Conservation (phyloP, 768 basidiomycete genomes). For the Termitomyces sp. region DNA sequence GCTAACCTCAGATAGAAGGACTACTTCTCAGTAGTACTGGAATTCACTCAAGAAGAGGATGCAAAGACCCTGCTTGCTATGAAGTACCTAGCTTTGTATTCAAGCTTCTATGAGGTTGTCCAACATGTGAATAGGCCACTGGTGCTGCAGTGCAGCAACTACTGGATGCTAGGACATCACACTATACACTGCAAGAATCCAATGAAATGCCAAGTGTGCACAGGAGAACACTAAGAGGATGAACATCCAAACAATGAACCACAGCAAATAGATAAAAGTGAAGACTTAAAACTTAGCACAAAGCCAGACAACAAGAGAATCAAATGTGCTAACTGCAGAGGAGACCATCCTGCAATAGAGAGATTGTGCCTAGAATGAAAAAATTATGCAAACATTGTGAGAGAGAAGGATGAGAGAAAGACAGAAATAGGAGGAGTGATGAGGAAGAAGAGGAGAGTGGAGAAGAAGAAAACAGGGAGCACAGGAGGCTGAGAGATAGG, state of each 20-base stretch:
- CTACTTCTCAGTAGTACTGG: background rate
- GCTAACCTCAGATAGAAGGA: background rate
- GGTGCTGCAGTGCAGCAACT: slow-evolving; percentile 8
- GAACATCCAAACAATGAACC: background rate
- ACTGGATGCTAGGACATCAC: slow-evolving; percentile 7
- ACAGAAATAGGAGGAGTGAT: background rate
- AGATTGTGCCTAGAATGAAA: background rate
- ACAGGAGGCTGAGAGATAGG: too few relatives aligned
- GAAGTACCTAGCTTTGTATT: background rate
- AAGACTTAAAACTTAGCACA: background rate
- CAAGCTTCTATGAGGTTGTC: background rate
- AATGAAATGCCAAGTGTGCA: background rate
- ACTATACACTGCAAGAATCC: background rate
- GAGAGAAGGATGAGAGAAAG: background rate
- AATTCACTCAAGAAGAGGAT: background rate
- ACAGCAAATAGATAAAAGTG: too few relatives aligned
- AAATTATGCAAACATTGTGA: background rate
- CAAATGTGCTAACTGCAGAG: background rate
- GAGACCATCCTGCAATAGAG: background rate
- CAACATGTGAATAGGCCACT: background rate
- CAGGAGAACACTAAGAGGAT: background rate
- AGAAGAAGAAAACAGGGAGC: background rate
- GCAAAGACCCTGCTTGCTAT: background rate
- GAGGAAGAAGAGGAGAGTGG: background rate
- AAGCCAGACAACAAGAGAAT: background rate